Base-by-base conservation (phyloP, 768 basidiomycete species). In the Tylopilus cervinicoccineus region DNA sequence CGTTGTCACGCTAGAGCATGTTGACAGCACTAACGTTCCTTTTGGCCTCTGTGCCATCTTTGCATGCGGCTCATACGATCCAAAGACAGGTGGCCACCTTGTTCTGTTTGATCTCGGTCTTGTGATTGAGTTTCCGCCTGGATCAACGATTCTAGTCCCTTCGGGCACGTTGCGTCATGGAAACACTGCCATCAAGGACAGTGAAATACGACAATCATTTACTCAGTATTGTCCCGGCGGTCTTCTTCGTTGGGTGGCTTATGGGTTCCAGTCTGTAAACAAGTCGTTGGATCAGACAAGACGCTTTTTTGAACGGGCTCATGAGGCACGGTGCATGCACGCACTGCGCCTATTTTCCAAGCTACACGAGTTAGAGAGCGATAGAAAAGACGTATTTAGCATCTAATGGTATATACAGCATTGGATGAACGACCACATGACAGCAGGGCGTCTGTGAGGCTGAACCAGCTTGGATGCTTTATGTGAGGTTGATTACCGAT, bases 141-240 rank as follows among this genome's bases (percentile, higher is more conserved):
- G 46, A 0, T 52, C 46, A 2, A 45, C 34, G 1, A 10, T 33
- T 1, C 43, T 54, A 1, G 5, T 54, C 0, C 38, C 42, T 0
- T 54, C 53, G 5, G 46, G 42, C 0, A 52, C 53, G 0, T 8
- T 54, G 2, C 19, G 13, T 1, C 42, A 47, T 14, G 45, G 46
- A 6, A 54, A 54, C 2, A 4, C 6, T 2, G 0, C 28, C 2
- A 45, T 38, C 4, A 22, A 38, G 1, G 9, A 32, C 0, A 0
- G 37, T 0, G 45, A 54, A 41, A 47, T 28, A 0, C n/a, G 42
- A 4, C 42, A 51, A 6, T 54, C 38, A 0, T 51, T 51, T 14
- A 54, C 42, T 0, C 49, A 54, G 3, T 51, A 36, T 14, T 54
- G 33, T 6, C 49, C 53, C 0, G 45, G 53, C 1, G 42, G 42